These are phyloP conservation scores for Trichomonascaceae sp. DNA, from an alignment of 1,139 yeast genomes.

Conservation along the genomic window DNA sequence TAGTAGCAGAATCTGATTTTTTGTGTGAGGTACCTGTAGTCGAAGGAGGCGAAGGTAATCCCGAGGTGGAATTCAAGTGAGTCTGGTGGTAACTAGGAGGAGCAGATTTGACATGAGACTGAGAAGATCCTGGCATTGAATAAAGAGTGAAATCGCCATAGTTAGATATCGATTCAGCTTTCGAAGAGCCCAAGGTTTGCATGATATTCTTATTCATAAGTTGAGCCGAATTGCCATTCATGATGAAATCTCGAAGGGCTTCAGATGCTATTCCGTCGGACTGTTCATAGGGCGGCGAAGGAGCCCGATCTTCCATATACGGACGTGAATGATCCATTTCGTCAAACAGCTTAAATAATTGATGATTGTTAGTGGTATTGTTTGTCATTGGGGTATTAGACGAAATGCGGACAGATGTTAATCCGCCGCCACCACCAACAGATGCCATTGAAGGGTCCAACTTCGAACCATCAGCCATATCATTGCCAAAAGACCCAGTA, in stretches of 20 bases:
- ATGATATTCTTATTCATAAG: background rate
- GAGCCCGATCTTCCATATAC: background rate
- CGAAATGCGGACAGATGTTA: background rate
- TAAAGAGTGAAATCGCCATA: background rate
- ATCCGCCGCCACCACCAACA: background rate
- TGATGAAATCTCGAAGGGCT: background rate
- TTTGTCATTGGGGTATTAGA: background rate
- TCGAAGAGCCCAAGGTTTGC: background rate
- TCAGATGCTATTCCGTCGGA: background rate
- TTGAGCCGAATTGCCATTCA: background rate
- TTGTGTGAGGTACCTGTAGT: background rate
- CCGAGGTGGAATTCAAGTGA: background rate
- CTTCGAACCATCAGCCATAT: background rate
- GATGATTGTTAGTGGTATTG: background rate
- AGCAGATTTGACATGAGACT: background rate
- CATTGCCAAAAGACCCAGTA: slow-evolving; percentile 4
- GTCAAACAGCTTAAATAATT: background rate
- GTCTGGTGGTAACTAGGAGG: background rate
- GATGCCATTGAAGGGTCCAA: background rate
- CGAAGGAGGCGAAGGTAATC: background rate
- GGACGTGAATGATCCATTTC: background rate
- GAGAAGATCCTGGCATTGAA: background rate
- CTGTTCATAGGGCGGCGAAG: background rate
- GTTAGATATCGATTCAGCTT: background rate
- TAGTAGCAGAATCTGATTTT: background rate